These are phyloP conservation scores for Paradendryphiella salina DNA, from an alignment of 2,329 filamentous ascomycete genomes.

Conservation along the genomic window DNA sequence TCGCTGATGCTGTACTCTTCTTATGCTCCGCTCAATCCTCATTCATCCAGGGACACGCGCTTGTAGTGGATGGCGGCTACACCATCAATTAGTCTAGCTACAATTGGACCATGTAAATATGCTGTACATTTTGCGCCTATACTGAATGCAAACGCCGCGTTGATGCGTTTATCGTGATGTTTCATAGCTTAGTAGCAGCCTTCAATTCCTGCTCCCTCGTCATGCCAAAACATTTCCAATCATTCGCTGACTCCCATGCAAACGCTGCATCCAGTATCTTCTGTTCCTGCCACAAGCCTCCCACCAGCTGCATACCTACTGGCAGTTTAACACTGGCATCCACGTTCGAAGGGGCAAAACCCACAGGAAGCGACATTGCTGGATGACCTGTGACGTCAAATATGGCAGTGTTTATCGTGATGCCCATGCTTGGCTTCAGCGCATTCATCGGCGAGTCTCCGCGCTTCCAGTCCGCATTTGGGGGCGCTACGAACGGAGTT, in stretches of 20 bases:
- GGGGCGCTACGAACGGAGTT: constrained; percentile 31
- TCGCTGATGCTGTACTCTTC: constrained; percentile 58
- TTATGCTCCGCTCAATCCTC: constrained; percentile 58
- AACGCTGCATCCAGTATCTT: constrained; percentile 34
- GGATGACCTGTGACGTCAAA: constrained; percentile 41
- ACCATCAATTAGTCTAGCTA: constrained; percentile 28
- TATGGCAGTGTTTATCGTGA: constrained; percentile 35
- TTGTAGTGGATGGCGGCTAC: constrained; percentile 54
- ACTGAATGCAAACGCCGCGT: not conserved
- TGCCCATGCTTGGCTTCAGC: constrained; percentile 35
- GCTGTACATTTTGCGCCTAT: not conserved
- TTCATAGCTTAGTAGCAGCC: constrained; percentile 19
- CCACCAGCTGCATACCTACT: constrained; percentile 48
- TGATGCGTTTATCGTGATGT: not conserved
- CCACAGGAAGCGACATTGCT: constrained; percentile 35
- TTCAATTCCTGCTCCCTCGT: constrained; percentile 5
- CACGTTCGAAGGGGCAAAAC: constrained; percentile 29
- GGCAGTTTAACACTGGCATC: constrained; percentile 37
- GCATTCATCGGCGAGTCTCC: constrained; percentile 36
- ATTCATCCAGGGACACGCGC: constrained; percentile 55
- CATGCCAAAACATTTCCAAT: constrained; percentile 27
- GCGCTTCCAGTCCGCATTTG: constrained; percentile 29
- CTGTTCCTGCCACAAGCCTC: constrained; percentile 44
- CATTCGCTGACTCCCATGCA: constrained; percentile 36
- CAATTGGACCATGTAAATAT: not conserved